Evolutionary conservation across 164 flowering plant genomes (phyloP), one percentile per base, ranked within the genome.

Genomic region (Liquidambar formosana): DNA sequence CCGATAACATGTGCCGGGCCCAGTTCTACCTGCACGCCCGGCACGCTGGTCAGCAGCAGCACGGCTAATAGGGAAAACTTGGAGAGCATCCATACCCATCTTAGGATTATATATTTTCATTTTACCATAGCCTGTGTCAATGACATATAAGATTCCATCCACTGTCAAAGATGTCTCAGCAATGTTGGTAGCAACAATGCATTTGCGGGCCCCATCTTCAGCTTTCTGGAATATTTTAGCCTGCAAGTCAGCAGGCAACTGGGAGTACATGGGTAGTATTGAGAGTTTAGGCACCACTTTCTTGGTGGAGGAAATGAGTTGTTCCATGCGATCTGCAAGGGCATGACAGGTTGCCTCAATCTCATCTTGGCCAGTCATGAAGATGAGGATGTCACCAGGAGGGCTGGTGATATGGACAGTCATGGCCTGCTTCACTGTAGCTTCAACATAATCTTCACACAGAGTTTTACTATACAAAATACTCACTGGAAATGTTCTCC

Each of bases 291-390:
- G 83, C 1, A 91, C 91, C 11, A 65, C 84, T 69, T 86, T 86
- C 79, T 83, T 80, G 44, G 97, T 74, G 48, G 89, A 67, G 25
- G 97, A 79, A 19, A 84, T 61, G 6, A 93, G 89, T 79, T 93
- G 97, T 69, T 95, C 97, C 86, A 91, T 88, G 46, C 97, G 89
- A 68, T 95, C 99, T 3, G 86, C 83, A 61, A 95, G 93, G 15
- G 97, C 90, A 82, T 83, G 86, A 69, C 99, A 95, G 18, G 99
- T 88, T 53, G 99, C 97, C 81, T 95, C 99, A 60, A 95, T 95
- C 79, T 95, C 99, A 81, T 95, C 99, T 77, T 95, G 98, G 57
- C 99, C 99, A 33, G 99, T 95, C 99, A 95, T 89, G 79, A 95
- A 95, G 47, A 95, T 91, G 44, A 95, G 96, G 67, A 95, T 93